Percentiles rank a stretch among this genome's conserved stretches.
These are phyloP conservation scores for Olyra latifolia DNA, from an alignment of 176 grass and related monocot genomes.

Conservation along the genomic window DNA sequence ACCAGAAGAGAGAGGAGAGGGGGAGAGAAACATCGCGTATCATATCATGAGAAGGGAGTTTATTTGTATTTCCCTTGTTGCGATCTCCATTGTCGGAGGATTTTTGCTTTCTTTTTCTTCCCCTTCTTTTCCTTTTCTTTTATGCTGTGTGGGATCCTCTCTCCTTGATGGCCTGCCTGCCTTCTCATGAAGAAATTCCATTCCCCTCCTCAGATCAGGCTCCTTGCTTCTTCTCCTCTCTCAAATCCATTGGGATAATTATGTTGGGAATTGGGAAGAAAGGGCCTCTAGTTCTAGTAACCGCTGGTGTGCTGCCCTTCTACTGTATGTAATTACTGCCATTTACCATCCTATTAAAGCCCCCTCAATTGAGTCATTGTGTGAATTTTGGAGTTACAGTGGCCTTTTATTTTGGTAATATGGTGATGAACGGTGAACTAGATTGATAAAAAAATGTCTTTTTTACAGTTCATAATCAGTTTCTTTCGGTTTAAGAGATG, in stretches of 20 bases:
- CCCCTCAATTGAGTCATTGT: not conserved
- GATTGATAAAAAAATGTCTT: too few species aligned
- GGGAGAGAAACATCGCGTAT: not conserved
- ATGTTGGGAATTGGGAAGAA: slow-evolving; percentile 15
- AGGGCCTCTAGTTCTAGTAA: not conserved
- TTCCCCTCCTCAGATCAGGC: not conserved
- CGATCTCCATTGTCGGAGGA: slow-evolving; percentile 30
- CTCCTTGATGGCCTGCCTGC: not conserved
- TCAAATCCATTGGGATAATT: not conserved
- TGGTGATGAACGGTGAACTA: not conserved
- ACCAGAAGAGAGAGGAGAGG: not conserved
- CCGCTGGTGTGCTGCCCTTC: not conserved
- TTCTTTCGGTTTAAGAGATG: not conserved
- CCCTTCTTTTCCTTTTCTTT: not conserved
- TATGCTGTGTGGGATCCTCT: slow-evolving; percentile 29
- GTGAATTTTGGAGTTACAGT: not conserved
- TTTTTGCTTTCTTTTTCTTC: not conserved
- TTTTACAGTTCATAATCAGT: not conserved
- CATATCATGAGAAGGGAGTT: slow-evolving; percentile 36
- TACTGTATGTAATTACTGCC: slow-evolving; percentile 26
- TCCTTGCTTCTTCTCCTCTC: not conserved
- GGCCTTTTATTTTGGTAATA: not conserved
- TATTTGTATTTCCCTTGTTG: slow-evolving; percentile 39
- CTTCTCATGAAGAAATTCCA: slow-evolving; percentile 9
- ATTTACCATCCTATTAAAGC: slow-evolving; percentile 11